Base-by-base conservation (phyloP, 2,329 filamentous ascomycete genomes). In the Ophiostoma sp. region DNA sequence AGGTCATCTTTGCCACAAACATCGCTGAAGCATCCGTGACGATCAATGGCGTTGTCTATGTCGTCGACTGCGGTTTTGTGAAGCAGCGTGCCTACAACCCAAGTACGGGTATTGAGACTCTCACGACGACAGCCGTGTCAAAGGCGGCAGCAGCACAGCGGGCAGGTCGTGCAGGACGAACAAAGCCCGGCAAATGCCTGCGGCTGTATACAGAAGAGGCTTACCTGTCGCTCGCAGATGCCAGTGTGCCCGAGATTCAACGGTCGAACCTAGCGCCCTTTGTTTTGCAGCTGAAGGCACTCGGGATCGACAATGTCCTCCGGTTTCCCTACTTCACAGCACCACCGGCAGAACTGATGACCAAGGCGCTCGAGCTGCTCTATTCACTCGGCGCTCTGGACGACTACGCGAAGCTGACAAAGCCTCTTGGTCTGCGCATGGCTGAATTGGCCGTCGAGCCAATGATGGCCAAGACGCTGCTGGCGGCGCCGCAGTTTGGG, bases 21-120 rank as follows among this genome's bases (percentile, higher is more conserved):
- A 97, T 98, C 72, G 93, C 95, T 12, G 95, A 99, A 80, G 94
- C 95, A 4, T 97, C 92, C 1, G 90, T 99, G 60, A 98, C 95
- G 16, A 96, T 98, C 68, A 89, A 95, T 67, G 93, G 92, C 2
- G 93, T 98, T 70, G 88, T 93, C 67, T 96, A 92, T 75, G 94
- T 99, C 5, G 81, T 98, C 65, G 95, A 99, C 77, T 89, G 87
- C 67, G 95, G 95, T 1, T 97, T 92, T 75, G 93, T 96, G 72
- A 98, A 98, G 77, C 81, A 97, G 27, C 87, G 93, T 52, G 89
- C 91, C 6, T 98, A 92, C 78, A 90, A 96, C 72, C 92, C 94
- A 0, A 83, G 77, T 16, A 94, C 91, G 0, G 91, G 93, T 12
- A 96, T 98, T 73, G 94, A 98, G 73, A 90, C 91, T 0, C 81